These are phyloP conservation scores for Macrolepiota dolichaula DNA, from an alignment of 768 basidiomycete species.

Conservation along the genomic window DNA sequence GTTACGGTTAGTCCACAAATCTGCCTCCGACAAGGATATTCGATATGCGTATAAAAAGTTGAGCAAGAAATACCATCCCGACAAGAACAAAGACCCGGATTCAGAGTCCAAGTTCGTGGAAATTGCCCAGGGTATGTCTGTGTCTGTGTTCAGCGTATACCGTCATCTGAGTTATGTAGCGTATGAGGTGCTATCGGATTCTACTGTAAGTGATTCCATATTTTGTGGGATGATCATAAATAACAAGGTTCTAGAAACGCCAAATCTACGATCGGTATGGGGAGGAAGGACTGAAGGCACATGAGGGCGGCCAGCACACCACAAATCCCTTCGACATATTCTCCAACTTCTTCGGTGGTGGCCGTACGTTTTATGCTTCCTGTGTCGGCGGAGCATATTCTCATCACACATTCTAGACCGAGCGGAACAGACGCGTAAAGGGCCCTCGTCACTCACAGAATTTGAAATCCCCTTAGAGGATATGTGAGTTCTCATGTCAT, in stretches of 20 bases:
- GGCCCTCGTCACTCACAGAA: conserved; percentile 73
- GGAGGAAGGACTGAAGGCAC: conserved; percentile 91
- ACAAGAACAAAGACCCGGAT: conserved; percentile 86
- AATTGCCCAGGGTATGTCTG: conserved; percentile 74
- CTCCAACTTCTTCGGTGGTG: conserved; percentile 87
- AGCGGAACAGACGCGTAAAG: conserved; percentile 66
- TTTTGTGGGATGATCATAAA: neutral
- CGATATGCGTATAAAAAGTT: conserved; percentile 89
- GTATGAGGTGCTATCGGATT: conserved; percentile 92
- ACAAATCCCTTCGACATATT: conserved; percentile 95
- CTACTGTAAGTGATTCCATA: conserved; percentile 49
- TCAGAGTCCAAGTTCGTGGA: conserved; percentile 89
- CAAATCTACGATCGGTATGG: conserved; percentile 93
- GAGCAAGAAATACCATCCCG: conserved; percentile 88
- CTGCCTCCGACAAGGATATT: conserved; percentile 86
- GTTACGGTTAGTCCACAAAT: conserved; percentile 49
- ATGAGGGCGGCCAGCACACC: conserved; percentile 78
- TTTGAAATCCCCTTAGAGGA: conserved; percentile 87
- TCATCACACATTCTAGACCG: conserved; percentile 29
- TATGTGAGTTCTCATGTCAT: conserved; percentile 44
- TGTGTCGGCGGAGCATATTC: neutral
- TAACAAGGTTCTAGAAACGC: conserved; percentile 60
- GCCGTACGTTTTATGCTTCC: conserved; percentile 43
- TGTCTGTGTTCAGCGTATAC: neutral
- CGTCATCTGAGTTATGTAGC: conserved; percentile 40